Evolutionary conservation across 2,329 filamentous ascomycete genomes (phyloP), one percentile per base, ranked within the genome.

Genomic region (Paecilomyces formosus): DNA sequence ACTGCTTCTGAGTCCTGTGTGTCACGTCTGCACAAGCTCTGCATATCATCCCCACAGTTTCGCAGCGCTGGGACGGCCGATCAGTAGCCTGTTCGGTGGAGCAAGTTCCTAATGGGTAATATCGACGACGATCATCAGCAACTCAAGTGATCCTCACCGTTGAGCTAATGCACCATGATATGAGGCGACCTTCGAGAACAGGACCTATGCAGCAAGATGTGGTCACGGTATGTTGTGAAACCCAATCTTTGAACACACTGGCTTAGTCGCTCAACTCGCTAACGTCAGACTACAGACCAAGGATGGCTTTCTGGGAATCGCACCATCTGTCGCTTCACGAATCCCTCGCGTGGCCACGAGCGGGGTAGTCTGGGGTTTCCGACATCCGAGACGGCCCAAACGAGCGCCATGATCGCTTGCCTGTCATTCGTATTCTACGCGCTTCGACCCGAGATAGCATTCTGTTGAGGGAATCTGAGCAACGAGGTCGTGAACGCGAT

Each of bases 21-120:
- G 13, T 39, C 13, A n/a, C 13, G 13, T 39, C 35, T 54, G 45
- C 28, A 52, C 52, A 45, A 33, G 57, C 53, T 56, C 57, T 55
- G 54, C 55, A 33, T 59, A 53, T 57, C 50, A 53, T 53, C 51
- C 54, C 55, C 33, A 56, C 52, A 54, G 35, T 22, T n/a, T 54
- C 55, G 53, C 54, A 53, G 31, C 45, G 12, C 24, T 52, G 49
- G 18, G 49, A 52, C 49, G 12, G 49, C 49, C 49, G 49, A 52
- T 52, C 50, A 30, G 53, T 53, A 60, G 31, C 22, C 54, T 54
- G 45, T 26, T 39, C 50, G 51, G 57, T 55, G 60, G 60, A 59
- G 60, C 12, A 30, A 54, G 52, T 12, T 28, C 22, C 11, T 24
- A 52, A 28, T 24, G 11, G 52, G 52, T 18, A 52, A n/a, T 52